Percentiles rank a stretch among this genome's conserved stretches.
These are phyloP conservation scores for Zygoascus ofunaensis DNA, from an alignment of 805 yeast genomes.

Conservation along the genomic window DNA sequence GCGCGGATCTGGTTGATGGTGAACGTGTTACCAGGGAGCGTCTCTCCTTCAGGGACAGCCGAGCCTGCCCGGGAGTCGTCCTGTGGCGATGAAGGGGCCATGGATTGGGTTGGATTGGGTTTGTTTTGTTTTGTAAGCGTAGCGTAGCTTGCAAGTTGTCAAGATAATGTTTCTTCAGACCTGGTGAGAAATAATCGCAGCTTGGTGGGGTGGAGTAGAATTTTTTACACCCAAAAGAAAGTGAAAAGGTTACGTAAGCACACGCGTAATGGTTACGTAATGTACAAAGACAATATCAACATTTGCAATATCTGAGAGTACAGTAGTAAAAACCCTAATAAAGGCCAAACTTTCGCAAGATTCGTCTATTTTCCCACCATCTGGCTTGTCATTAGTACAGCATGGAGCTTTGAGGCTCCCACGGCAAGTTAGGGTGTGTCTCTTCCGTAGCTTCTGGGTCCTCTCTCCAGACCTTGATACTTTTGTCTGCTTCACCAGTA, in stretches of 20 bases:
- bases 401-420: conserved; percentile 22
- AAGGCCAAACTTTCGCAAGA: too few relatives aligned
- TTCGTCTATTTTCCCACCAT: too few relatives aligned
- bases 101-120: not conserved
- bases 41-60: not conserved
- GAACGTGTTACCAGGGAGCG: conserved; percentile 25
- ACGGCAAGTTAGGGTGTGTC: conserved; percentile 31
- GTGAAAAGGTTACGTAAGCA: too few relatives aligned
- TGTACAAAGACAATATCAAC: too few relatives aligned
- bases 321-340: too few relatives aligned
- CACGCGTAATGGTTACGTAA: too few relatives aligned
- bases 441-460: conserved; percentile 32
- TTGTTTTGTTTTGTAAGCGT: not conserved
- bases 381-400: too few relatives aligned
- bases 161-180: not conserved
- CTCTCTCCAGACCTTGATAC: conserved; percentile 50
- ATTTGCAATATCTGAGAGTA: too few relatives aligned
- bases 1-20: conserved; percentile 29
- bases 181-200: not conserved
- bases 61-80: not conserved
- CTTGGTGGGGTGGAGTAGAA: too few relatives aligned
- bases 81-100: conserved; percentile 8
- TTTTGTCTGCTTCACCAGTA: conserved; percentile 85
- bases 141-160: too few relatives aligned
- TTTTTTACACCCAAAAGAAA: too few relatives aligned